Evolutionary conservation across 2,329 filamentous ascomycete genomes (phyloP).

Genomic region (Monosporascus ibericus): DNA sequence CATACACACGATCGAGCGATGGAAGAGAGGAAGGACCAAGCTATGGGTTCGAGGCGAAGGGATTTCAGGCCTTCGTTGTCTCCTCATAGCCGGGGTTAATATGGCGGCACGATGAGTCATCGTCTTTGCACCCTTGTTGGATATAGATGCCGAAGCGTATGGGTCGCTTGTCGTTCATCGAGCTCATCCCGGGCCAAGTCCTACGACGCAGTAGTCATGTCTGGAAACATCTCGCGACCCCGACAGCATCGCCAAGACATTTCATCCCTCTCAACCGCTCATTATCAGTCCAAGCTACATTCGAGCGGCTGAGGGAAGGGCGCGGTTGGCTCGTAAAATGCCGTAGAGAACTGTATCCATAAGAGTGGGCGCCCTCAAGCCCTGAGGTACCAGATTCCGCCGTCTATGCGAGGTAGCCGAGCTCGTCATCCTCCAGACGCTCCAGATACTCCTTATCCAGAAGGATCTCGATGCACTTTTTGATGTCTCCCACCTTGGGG

Average conservation of each 20-base stretch:
- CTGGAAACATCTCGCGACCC: neutral
- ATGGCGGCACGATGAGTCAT: neutral
- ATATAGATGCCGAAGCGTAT: neutral
- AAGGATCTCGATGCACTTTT: slow-evolving; percentile 98
- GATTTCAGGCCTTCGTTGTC: too few species aligned
- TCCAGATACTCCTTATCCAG: slow-evolving; percentile 99
- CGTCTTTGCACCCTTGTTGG: neutral
- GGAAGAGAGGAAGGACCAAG: too few species aligned
- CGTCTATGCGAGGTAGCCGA: slow-evolving; percentile 82
- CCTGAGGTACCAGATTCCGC: neutral
- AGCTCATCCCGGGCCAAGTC: neutral
- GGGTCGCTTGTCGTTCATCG: neutral
- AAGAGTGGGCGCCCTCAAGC: neutral
- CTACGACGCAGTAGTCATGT: neutral
- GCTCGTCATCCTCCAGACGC: slow-evolving; percentile 86
- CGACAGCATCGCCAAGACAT: neutral
- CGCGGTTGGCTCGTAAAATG: neutral
- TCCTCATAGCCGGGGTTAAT: too few species aligned
- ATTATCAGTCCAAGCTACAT: neutral
- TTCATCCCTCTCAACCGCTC: neutral
- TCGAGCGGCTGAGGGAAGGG: neutral
- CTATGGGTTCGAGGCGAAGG: too few species aligned
- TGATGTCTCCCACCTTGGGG: slow-evolving; percentile 91
- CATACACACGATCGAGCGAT: too few species aligned
- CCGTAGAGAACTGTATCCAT: neutral